Evolutionary conservation across 78 protist genomes (phyloP).

Genomic region (Speleostelium caveatum): DNA sequence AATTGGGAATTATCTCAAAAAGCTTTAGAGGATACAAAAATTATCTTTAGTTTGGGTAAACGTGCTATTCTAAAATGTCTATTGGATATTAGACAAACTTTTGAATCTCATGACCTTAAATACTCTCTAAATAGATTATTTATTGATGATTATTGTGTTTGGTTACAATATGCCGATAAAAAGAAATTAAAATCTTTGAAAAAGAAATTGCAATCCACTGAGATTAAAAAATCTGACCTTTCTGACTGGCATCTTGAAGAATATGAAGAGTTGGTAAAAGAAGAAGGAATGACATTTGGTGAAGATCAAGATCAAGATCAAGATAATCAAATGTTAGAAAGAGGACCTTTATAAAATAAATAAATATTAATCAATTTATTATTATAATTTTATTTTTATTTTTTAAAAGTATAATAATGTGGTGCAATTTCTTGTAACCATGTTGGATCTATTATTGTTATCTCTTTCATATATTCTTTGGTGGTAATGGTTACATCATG

Average conservation of each 20-base stretch:
- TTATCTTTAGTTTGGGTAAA: slow-evolving; percentile 49
- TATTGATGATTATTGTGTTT: slow-evolving; percentile 76
- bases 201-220: background rate
- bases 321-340: too few species aligned
- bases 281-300: slow-evolving; percentile 73
- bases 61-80: slow-evolving; percentile 48
- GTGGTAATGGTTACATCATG: slow-evolving; percentile 81
- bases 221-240: slow-evolving; percentile 13
- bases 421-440: slow-evolving; percentile 93
- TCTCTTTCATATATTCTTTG: slow-evolving; percentile 90
- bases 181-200: slow-evolving; percentile 52
- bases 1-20: slow-evolving; percentile 38
- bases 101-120: slow-evolving; percentile 56
- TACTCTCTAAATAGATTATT: slow-evolving; percentile 52
- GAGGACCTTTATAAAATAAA: too few species aligned
- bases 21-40: slow-evolving; percentile 12
- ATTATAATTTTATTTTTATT: background rate
- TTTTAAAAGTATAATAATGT: slow-evolving; percentile 79
- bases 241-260: slow-evolving; percentile 63
- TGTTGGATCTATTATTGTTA: slow-evolving; percentile 87
- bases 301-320: slow-evolving; percentile 45
- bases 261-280: slow-evolving; percentile 74
- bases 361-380: too few species aligned
- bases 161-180: slow-evolving; percentile 62
- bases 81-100: slow-evolving; percentile 23